phyloP scores from a whole-genome alignment of 208 protist genomes.

The Entamoeba histolytica region DNA sequence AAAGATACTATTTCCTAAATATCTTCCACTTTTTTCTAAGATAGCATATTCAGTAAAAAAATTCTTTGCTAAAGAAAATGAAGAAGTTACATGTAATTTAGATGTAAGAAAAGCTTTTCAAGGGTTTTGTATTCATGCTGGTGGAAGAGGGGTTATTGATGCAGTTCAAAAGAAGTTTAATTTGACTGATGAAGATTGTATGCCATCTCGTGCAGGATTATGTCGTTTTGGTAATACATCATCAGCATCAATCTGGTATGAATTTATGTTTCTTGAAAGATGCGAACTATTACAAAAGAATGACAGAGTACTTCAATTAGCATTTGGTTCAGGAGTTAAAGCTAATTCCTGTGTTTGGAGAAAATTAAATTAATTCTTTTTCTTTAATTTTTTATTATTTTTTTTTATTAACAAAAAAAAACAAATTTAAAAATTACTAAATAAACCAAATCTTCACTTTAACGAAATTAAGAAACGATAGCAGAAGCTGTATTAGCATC shows the following conservation, averaged over 20 bases:
- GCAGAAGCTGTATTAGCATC: conserved; percentile 49
- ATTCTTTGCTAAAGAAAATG: background rate
- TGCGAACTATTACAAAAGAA: background rate
- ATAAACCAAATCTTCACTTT: background rate
- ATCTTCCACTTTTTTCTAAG: background rate
- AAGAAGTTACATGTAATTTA: background rate
- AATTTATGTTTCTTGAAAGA: background rate
- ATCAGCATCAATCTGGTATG: background rate
- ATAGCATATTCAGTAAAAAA: background rate
- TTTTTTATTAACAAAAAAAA: too few relatives aligned
- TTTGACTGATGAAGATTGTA: background rate
- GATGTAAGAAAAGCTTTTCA: background rate
- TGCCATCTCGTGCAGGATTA: background rate
- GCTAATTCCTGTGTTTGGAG: background rate
- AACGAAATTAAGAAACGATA: conserved; percentile 40
- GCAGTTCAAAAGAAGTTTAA: background rate
- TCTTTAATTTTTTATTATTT: too few relatives aligned
- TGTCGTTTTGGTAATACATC: background rate
- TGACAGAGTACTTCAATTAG: background rate
- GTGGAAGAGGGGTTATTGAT: background rate
- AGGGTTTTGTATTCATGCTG: background rate
- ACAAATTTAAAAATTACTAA: too few relatives aligned
- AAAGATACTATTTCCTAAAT: background rate
- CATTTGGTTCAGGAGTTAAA: background rate
- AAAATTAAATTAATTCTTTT: background rate